A percentile compares a stretch with the other conserved stretches of the same genome.
Evolutionary conservation across 2,329 filamentous ascomycete species (phyloP).

Genomic region (Microdochium trichocladiopsis): DNA sequence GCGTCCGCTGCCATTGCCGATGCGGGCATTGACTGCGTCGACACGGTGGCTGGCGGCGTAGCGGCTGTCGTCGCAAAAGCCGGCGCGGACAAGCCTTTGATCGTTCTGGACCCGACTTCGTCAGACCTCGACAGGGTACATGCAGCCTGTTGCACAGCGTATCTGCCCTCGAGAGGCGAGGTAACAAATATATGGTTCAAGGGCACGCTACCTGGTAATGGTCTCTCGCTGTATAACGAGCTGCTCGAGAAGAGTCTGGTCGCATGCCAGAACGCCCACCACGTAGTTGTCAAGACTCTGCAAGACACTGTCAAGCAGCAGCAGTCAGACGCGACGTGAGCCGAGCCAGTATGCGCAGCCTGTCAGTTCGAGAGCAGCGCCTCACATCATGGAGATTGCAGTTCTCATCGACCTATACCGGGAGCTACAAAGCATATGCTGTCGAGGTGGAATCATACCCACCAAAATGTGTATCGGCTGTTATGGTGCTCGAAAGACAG

Average conservation of each 20-base stretch:
- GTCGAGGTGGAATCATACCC: too few relatives aligned
- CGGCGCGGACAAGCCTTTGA: constrained; percentile 25
- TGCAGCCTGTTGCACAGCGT: constrained; percentile 84
- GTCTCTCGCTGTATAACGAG: constrained; percentile 29
- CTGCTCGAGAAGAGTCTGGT: constrained; percentile 32
- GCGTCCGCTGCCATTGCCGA: constrained; percentile 89
- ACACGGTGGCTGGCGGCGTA: constrained; percentile 82
- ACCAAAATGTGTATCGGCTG: too few relatives aligned
- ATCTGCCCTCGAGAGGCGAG: constrained; percentile 80
- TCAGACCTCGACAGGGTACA: constrained; percentile 71
- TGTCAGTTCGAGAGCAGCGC: not conserved
- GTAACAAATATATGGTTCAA: constrained; percentile 94
- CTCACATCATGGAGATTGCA: too few relatives aligned
- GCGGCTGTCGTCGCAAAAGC: constrained; percentile 62
- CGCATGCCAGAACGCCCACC: constrained; percentile 33
- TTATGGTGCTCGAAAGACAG: too few relatives aligned
- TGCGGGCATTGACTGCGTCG: constrained; percentile 92
- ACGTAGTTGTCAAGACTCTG: constrained; percentile 30
- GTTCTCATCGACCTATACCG: too few relatives aligned
- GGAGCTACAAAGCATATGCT: too few relatives aligned
- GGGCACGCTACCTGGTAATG: constrained; percentile 48
- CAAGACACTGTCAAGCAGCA: constrained; percentile 24
- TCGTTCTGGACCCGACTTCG: constrained; percentile 76
- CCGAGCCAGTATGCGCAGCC: not conserved
- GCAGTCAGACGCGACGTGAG: constrained; percentile 14